These are phyloP conservation scores for Xylaria sp. DNA, from an alignment of 2,329 filamentous ascomycete genomes.

Conservation along the genomic window DNA sequence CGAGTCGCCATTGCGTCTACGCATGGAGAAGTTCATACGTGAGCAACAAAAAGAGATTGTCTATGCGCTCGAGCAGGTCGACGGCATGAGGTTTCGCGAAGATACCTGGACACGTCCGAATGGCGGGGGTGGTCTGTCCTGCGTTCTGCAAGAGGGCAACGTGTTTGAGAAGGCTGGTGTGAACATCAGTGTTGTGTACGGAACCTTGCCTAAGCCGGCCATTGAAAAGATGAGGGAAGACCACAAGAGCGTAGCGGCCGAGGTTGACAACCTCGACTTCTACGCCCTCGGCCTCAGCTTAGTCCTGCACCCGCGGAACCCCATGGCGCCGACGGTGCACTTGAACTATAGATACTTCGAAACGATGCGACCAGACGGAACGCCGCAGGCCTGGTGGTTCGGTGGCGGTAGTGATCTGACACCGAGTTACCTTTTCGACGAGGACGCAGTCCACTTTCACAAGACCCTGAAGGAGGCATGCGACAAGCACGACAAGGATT, in stretches of 20 bases:
- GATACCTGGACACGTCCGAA: slow-evolving; percentile 89
- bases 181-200: slow-evolving; percentile 94
- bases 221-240: slow-evolving; percentile 94
- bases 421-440: slow-evolving; percentile 91
- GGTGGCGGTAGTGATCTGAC: slow-evolving; percentile 95
- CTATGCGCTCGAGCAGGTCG: slow-evolving; percentile 78
- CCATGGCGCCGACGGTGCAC: slow-evolving; percentile 96
- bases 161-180: slow-evolving; percentile 98
- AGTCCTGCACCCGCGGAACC: slow-evolving; percentile 91
- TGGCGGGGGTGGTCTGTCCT: slow-evolving; percentile 92
- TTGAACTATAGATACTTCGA: slow-evolving; percentile 99
- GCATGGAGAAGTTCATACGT: slow-evolving; percentile 97
- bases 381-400: slow-evolving; percentile 94
- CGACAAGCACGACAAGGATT: slow-evolving; percentile 88
- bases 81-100: slow-evolving; percentile 79
- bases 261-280: slow-evolving; percentile 79
- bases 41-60: slow-evolving; percentile 91
- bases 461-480: slow-evolving; percentile 89
- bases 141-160: slow-evolving; percentile 93
- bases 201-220: slow-evolving; percentile 81
- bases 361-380: slow-evolving; percentile 83
- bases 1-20: slow-evolving; percentile 91
- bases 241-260: slow-evolving; percentile 84
- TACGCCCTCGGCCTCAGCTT: slow-evolving; percentile 93
- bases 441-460: slow-evolving; percentile 97